These are phyloP conservation scores for Cadophora gregata DNA, from an alignment of 2,329 filamentous ascomycete genomes.

Conservation along the genomic window DNA sequence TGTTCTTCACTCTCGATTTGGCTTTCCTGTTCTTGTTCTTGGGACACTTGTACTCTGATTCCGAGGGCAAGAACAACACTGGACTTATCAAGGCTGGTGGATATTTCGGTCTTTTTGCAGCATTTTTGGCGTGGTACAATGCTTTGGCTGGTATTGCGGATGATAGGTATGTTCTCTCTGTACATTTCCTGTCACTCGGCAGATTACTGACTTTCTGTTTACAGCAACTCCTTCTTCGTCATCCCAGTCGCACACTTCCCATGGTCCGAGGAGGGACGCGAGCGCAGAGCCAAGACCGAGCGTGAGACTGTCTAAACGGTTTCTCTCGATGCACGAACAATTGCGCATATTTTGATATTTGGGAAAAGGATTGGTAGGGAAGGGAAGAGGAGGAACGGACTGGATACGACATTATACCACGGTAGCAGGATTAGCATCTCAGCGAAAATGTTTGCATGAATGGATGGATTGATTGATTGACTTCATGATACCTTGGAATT, in stretches of 20 bases:
- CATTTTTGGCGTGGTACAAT: slow-evolving; percentile 88
- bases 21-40: slow-evolving; percentile 64
- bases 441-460: not conserved
- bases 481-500: slow-evolving; percentile 1
- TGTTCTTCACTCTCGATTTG: slow-evolving; percentile 64
- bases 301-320: slow-evolving; percentile 39
- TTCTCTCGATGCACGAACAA: not conserved
- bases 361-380: not conserved
- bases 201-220: slow-evolving; percentile 16
- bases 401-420: slow-evolving; percentile 2
- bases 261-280: slow-evolving; percentile 81
- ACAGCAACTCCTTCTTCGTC: slow-evolving; percentile 85
- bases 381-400: not conserved
- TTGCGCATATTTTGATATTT: not conserved
- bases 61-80: slow-evolving; percentile 47
- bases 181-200: not conserved
- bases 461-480: not conserved
- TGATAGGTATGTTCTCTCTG: slow-evolving; percentile 55
- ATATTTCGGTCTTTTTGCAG: slow-evolving; percentile 78
- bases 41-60: slow-evolving; percentile 35
- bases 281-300: slow-evolving; percentile 57
- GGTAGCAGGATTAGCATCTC: slow-evolving; percentile 3
- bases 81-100: slow-evolving; percentile 73
- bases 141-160: slow-evolving; percentile 83
- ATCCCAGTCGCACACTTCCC: slow-evolving; percentile 94